phyloP scores from a whole-genome alignment of 164 flowering plant genomes.

The Magnolia sinica region DNA sequence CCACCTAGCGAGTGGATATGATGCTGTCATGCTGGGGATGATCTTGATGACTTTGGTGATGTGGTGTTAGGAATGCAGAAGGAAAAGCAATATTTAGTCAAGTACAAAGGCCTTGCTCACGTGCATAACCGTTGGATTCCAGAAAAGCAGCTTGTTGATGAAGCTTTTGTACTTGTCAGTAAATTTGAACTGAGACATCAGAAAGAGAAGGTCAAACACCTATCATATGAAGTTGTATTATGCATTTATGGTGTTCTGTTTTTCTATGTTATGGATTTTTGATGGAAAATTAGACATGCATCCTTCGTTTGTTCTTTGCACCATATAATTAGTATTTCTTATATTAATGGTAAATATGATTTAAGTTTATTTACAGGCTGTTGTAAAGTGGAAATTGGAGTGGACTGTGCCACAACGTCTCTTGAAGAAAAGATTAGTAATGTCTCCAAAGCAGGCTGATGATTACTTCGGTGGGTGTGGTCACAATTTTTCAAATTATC shows the following conservation, averaged over 20 bases:
- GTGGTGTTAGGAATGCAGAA: constrained; percentile 34
- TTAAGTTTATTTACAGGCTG: constrained; percentile 22
- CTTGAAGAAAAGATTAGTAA: constrained; percentile 45
- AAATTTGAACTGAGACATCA: constrained; percentile 36
- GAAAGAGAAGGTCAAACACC: constrained; percentile 8
- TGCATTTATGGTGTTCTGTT: background rate
- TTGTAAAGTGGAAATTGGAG: constrained; percentile 41
- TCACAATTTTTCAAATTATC: background rate
- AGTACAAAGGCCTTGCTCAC: constrained; percentile 75
- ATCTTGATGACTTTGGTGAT: constrained; percentile 6
- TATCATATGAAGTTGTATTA: background rate
- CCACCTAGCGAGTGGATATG: background rate
- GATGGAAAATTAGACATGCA: background rate
- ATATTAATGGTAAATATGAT: background rate
- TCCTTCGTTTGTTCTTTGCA: background rate
- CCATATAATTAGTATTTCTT: background rate
- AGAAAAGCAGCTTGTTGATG: constrained; percentile 46
- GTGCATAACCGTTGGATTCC: constrained; percentile 71
- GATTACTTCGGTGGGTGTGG: constrained; percentile 6
- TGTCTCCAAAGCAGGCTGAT: constrained; percentile 20
- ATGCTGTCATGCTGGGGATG: background rate
- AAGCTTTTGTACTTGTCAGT: constrained; percentile 50
- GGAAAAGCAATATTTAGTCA: constrained; percentile 63
- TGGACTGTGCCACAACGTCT: constrained; percentile 71
- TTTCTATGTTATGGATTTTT: background rate